Evolutionary conservation across 306 rosid species (phyloP), one percentile per base, ranked within the genome.

Genomic region (Sicyos baderoa): DNA sequence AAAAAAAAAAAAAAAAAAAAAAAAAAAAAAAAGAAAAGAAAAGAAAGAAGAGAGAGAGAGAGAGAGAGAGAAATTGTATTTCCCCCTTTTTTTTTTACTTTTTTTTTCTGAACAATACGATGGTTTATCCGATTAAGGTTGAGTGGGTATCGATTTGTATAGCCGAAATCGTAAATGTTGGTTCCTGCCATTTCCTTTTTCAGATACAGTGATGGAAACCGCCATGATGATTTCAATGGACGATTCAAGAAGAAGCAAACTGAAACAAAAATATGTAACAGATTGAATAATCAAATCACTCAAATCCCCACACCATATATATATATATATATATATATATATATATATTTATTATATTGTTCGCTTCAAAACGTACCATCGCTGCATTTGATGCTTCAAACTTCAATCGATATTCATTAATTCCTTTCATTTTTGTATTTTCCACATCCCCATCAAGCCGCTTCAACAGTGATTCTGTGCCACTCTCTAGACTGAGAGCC

Each of bases 251-350:
- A 71, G 42, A 6, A 45, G 52, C 17, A 25, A 40, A 42, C 37
- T 0, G 68, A 67, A 55, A 56, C 13, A 50, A 68, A 47, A n/a
- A n/a, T n/a, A 27, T 44, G 71, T 14, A 66, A 2, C 54, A 49
- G 72, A 67, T 67, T 44, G 72, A 67, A 67, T 67, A 48, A 67
- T 67, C 72, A 67, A 52, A 70, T 53, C 73, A 55, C 68, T 64
- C 45, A 22, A 50, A n/a, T n/a, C n/a, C n/a, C n/a, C n/a, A n/a
- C n/a, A n/a, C n/a, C n/a, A n/a, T n/a, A n/a, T n/a, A n/a, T n/a
- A n/a, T n/a, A n/a, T n/a, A n/a, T n/a, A n/a, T n/a, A n/a, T n/a
- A n/a, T n/a, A n/a, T n/a, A n/a, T n/a, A n/a, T n/a, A n/a, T n/a
- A n/a, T n/a, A n/a, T n/a, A n/a, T n/a, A n/a, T n/a, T n/a, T n/a